Base-by-base conservation (phyloP, 176 grass and related monocot species). In the Thinopyrum elongatum region DNA sequence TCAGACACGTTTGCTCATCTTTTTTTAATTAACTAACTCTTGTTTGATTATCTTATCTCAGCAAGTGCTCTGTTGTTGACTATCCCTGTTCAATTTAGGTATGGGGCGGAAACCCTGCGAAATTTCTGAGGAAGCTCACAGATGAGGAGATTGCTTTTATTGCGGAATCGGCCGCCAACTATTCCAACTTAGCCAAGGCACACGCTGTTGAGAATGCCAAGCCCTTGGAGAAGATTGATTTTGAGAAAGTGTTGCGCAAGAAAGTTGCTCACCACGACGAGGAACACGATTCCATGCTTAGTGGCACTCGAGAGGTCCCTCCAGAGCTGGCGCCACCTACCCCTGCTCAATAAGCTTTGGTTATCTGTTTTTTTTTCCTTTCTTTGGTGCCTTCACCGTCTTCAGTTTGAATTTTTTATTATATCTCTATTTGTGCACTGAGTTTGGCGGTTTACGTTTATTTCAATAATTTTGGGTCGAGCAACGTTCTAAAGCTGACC, bases 71-170 rank as follows among this genome's bases (percentile, higher is more conserved):
- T 82, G 10, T 44, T 82, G 84, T 22, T 58, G 53, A 88, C 76
- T 49, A 38, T 36, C 42, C 84, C 34, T 86, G 15, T 89, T 87
- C 39, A 44, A 39, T 83, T 79, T 67, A 98, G 96, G 93, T 98
- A 78, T 98, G 96, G 96, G 96, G 91, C 73, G 96, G 96, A 53
- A 98, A 98, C 77, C 96, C 96, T 23, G 96, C 96, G 1, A 91
- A 93, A 84, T 95, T 95, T 74, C 86, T 98, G 78, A 92, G 96
- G 71, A 98, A 98, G 71, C 84, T 98, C 49, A 95, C 92, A 7
- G 93, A 84, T 19, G 86, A 76, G 5, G 96, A 95, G 79, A 92
- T 95, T 7, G 65, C 93, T 66, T 98, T 98, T 69, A 95, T 98
- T 11, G 41, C 87, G 19, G 51, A 98, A 60, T 98, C 93, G 16